Percentiles rank a stretch among this genome's conserved stretches.
Evolutionary conservation across 192 early-diverging fungal genomes (phyloP).

Genomic region (Umbelopsis sp.): DNA sequence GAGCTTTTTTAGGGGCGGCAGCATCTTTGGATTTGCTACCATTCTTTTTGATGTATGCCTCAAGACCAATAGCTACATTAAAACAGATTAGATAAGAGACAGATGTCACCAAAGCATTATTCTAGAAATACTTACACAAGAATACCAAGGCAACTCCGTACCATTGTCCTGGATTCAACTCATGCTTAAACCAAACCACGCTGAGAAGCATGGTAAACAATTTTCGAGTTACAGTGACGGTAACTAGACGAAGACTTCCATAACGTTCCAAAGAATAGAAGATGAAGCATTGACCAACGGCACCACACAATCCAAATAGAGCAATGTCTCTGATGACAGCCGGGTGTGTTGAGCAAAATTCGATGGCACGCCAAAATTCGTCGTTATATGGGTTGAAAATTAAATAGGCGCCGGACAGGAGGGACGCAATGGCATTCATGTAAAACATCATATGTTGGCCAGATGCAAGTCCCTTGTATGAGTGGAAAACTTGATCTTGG

Average conservation of each 20-base stretch:
- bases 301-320: conserved; percentile 90
- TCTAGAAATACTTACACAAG: conserved; percentile 51
- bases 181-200: conserved; percentile 87
- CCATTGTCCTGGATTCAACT: conserved; percentile 84
- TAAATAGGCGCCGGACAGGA: conserved; percentile 76
- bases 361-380: conserved; percentile 75
- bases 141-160: conserved; percentile 84
- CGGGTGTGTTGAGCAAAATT: conserved; percentile 80
- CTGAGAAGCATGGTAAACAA: conserved; percentile 93
- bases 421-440: conserved; percentile 88
- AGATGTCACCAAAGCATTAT: background rate
- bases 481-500: conserved; percentile 92
- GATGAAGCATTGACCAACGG: conserved; percentile 98
- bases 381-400: conserved; percentile 69
- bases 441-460: conserved; percentile 97
- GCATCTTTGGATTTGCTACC: background rate
- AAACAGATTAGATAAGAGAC: background rate
- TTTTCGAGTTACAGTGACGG: conserved; percentile 95
- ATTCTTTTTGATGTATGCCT: conserved; percentile 71
- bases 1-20: background rate
- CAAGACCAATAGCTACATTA: conserved; percentile 61
- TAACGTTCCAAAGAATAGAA: conserved; percentile 92
- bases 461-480: conserved; percentile 61
- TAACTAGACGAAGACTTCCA: conserved; percentile 89
- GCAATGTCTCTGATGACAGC: conserved; percentile 80